phyloP scores from a whole-genome alignment of 192 early-diverging fungal genomes.

The Coemansia sp. region DNA sequence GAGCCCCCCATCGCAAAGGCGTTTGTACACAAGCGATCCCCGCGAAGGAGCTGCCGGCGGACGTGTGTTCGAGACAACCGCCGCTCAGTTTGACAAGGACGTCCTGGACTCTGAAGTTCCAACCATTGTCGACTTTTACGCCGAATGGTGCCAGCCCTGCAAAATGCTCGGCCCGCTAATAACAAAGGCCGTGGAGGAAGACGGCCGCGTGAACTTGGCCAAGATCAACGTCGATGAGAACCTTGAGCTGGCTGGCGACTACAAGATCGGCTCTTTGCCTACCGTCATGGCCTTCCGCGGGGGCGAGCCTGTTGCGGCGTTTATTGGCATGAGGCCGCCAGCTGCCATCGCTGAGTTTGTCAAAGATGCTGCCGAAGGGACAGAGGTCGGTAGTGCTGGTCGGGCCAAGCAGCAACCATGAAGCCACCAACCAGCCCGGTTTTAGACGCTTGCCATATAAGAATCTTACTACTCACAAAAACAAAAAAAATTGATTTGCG shows the following conservation, averaged over 20 bases:
- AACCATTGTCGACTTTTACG: conserved; percentile 74
- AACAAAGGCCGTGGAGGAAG: conserved; percentile 58
- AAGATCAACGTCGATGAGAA: conserved; percentile 76
- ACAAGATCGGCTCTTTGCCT: conserved; percentile 69
- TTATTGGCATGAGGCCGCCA: conserved; percentile 61
- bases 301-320: conserved; percentile 60
- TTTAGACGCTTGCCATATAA: neutral
- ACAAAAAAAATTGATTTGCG: neutral
- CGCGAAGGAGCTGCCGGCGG: neutral
- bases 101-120: conserved; percentile 62
- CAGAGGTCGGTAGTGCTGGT: neutral
- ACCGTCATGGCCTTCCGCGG: conserved; percentile 72
- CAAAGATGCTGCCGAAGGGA: conserved; percentile 44
- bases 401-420: neutral
- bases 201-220: conserved; percentile 68
- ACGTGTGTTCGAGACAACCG: conserved; percentile 53
- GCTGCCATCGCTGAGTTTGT: conserved; percentile 54
- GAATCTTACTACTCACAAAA: neutral
- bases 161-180: conserved; percentile 71
- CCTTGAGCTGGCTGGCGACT: conserved; percentile 59
- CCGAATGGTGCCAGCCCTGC: conserved; percentile 85
- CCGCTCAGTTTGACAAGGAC: conserved; percentile 59
- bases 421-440: no score
- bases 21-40: neutral
- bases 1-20: neutral